Evolutionary conservation across 1,284 basidiomycete genomes (phyloP), one percentile per base, ranked within the genome.

Genomic region (Butyriboletus appendiculatus): DNA sequence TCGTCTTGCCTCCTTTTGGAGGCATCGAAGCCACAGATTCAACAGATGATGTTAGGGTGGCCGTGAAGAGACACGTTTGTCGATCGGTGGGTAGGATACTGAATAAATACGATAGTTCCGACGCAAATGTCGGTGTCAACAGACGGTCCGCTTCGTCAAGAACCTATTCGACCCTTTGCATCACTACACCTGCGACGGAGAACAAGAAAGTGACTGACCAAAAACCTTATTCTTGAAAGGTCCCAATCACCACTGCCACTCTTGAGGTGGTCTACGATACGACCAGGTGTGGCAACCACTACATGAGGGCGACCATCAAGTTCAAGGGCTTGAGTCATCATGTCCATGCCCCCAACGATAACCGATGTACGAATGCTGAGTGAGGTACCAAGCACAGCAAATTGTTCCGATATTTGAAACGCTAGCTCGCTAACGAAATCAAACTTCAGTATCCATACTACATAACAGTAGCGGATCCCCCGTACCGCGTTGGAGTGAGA

Each of bases 291-390:
- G 7, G 96, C 97, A 39, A 99, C 88, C 18, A 99, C 87, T 40
- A 99, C 81, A 69, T 99, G 97, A 0, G 97, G 97, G 32, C 92
- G 82, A 60, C 86, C 81, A 4, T 82, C 81, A 6, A 99, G 83
- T 67, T 96, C 94, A 32, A 93, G 78, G 0, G 96, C 93, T 70
- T 99, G 97, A 8, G 86, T 73, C 78, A 98, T 94, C 90, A 98
- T 97, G 67, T 99, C 97, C 93, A 99, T 96, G 4, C 97, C 97
- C 10, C 97, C 97, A 3, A 99, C 94, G 20, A 99, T 81, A 3
- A 98, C 92, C 9, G 90, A 84, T 18, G 94, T 97, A 24, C 85
- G 85, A 47, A 94, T 74, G 62, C 88, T 92, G 48, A 96, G 73
- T 3, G 92, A 80, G 26, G 84, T 80, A 22, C 96, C 97, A 1